phyloP scores from a whole-genome alignment of 1,139 yeast genomes.

The Taiozyma sp. region DNA sequence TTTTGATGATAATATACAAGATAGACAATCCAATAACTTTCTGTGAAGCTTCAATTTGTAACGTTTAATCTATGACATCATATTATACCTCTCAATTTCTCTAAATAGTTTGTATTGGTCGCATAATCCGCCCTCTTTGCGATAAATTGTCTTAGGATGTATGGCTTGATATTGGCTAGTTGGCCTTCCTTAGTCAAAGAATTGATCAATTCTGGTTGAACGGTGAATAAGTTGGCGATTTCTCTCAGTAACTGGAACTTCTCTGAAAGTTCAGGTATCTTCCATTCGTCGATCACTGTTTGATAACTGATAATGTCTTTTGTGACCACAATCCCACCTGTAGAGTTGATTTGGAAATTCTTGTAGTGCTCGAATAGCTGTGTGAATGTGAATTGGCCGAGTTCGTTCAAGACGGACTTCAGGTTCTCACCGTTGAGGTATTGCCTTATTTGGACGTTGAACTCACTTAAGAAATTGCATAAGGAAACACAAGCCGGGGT shows the following conservation, averaged over 20 bases:
- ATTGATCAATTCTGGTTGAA: constrained; percentile 66
- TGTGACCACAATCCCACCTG: constrained; percentile 82
- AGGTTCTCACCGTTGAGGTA: constrained; percentile 51
- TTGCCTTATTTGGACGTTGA: constrained; percentile 32
- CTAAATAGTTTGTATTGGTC: constrained; percentile 41
- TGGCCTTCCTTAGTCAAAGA: constrained; percentile 83
- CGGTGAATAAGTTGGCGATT: constrained; percentile 80
- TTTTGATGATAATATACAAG: constrained; percentile 4
- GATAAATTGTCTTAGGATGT: constrained; percentile 61
- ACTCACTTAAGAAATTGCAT: constrained; percentile 44
- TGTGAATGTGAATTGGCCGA: constrained; percentile 58
- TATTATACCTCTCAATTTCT: constrained; percentile 32
- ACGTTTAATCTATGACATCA: background rate
- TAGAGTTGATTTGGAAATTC: constrained; percentile 67
- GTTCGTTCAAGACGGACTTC: constrained; percentile 44
- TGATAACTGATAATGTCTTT: constrained; percentile 81
- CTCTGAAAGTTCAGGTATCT: constrained; percentile 55
- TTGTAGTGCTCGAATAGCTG: constrained; percentile 68
- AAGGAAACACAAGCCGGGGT: constrained; percentile 66
- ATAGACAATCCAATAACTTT: background rate
- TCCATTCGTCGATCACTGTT: constrained; percentile 67
- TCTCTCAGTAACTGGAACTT: constrained; percentile 72
- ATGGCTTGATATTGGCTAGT: constrained; percentile 62
- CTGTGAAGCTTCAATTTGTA: background rate
- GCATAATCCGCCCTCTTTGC: constrained; percentile 67